Conservation (phyloP, 2,329 filamentous ascomycete genomes). For the Chrysoporthe austroafricana region DNA sequence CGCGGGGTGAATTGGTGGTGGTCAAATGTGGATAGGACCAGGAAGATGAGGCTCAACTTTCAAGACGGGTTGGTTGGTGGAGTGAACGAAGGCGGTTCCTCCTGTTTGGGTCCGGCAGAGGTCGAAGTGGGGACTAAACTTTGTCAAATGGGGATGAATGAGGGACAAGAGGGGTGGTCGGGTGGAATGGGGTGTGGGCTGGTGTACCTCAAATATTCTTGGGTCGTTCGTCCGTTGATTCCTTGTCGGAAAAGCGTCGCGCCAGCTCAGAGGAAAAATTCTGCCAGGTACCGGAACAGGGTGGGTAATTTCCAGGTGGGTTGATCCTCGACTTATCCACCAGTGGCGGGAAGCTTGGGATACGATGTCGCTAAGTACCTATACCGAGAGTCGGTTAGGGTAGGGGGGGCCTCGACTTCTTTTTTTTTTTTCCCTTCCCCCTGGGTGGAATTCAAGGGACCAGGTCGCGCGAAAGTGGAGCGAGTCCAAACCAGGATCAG, state of each 20-base stretch:
- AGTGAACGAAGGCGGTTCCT: constrained; percentile 29
- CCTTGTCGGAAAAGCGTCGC: constrained; percentile 19
- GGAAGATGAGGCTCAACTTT: constrained; percentile 29
- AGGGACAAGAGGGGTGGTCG: constrained; percentile 29
- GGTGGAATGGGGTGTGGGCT: constrained; percentile 29
- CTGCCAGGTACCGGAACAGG: constrained; percentile 29
- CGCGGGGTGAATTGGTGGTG: constrained; percentile 18
- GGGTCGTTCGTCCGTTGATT: constrained; percentile 28
- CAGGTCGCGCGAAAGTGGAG: constrained; percentile 24
- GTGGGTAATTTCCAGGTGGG: constrained; percentile 26
- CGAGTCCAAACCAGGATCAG: constrained; percentile 7
- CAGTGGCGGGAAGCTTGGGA: constrained; percentile 20
- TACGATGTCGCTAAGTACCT: constrained; percentile 23
- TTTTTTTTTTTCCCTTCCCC: constrained; percentile 7
- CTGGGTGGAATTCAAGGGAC: constrained; percentile 12
- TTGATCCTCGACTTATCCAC: constrained; percentile 27
- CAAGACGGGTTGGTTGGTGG: constrained; percentile 30
- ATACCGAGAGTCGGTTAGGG: constrained; percentile 13
- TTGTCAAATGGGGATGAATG: constrained; percentile 31
- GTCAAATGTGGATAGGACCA: constrained; percentile 30
- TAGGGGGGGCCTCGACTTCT: constrained; percentile 11
- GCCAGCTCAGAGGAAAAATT: constrained; percentile 29
- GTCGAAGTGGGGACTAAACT: constrained; percentile 31
- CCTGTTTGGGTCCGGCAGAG: constrained; percentile 30
- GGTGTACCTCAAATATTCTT: constrained; percentile 32